Percentiles rank a stretch among this genome's conserved stretches.
Conservation (phyloP, 2,329 filamentous ascomycete genomes). For the Botrytis tulipae region DNA sequence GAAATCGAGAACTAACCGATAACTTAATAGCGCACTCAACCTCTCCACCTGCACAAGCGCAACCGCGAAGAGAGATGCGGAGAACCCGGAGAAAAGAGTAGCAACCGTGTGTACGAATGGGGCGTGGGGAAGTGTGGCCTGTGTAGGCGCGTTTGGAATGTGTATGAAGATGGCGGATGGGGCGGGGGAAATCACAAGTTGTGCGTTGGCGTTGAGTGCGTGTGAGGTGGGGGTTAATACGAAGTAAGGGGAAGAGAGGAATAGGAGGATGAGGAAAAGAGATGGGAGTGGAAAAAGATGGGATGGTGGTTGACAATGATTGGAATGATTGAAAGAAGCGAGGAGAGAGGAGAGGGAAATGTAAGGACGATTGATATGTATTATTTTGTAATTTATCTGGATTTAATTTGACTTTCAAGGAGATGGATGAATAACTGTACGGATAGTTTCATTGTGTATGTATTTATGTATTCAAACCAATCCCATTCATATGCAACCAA, state of each 20-base stretch:
- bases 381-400: background rate
- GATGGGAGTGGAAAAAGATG: background rate
- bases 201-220: background rate
- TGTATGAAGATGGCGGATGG: background rate
- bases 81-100: background rate
- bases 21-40: background rate
- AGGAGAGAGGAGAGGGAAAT: background rate
- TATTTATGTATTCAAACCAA: background rate
- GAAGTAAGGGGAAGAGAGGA: background rate
- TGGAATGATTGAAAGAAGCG: background rate
- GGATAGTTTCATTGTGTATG: background rate
- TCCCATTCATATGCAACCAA: background rate
- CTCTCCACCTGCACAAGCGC: background rate
- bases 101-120: background rate
- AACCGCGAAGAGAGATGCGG: background rate
- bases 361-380: background rate
- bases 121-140: background rate
- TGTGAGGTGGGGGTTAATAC: background rate
- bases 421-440: background rate
- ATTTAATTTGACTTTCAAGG: background rate
- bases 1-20: background rate
- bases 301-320: no score
- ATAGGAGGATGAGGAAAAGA: background rate
- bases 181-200: background rate
- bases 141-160: background rate